phyloP scores from a whole-genome alignment of 495 filamentous ascomycete genomes.

The Apodospora peruviana region DNA sequence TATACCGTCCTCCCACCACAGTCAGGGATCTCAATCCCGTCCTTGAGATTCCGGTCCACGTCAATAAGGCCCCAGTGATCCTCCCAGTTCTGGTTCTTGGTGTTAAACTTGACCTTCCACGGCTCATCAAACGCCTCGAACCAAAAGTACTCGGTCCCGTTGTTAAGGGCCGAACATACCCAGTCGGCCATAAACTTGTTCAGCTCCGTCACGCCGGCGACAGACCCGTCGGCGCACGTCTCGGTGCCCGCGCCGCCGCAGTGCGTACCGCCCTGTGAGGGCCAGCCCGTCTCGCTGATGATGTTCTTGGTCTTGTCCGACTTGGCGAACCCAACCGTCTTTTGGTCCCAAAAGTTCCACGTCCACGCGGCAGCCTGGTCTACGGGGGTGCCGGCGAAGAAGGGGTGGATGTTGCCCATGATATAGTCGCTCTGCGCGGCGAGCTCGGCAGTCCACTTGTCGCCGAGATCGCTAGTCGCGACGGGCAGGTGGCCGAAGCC shows the following conservation, averaged over 20 bases:
- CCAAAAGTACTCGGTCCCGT: conserved; percentile 92
- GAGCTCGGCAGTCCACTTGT: conserved; percentile 72
- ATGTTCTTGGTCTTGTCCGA: conserved; percentile 57
- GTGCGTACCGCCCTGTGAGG: conserved; percentile 73
- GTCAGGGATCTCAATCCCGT: conserved; percentile 79
- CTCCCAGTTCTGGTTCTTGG: conserved; percentile 72
- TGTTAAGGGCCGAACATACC: conserved; percentile 72
- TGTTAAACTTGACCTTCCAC: conserved; percentile 79
- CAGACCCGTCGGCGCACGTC: conserved; percentile 55
- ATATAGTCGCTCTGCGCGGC: conserved; percentile 70
- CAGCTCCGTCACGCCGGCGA: conserved; percentile 78
- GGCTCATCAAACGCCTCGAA: conserved; percentile 95
- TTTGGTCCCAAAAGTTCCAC: conserved; percentile 73
- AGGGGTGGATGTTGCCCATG: conserved; percentile 97
- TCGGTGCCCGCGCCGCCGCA: conserved; percentile 52
- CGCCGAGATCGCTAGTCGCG: conserved; percentile 86
- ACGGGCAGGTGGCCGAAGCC: conserved; percentile 66
- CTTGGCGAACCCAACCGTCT: conserved; percentile 50
- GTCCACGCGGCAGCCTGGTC: conserved; percentile 76
- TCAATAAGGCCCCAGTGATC: conserved; percentile 96
- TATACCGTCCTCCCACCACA: conserved; percentile 69
- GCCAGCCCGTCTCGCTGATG: conserved; percentile 93
- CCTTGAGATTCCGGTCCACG: conserved; percentile 76
- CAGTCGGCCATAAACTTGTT: conserved; percentile 82
- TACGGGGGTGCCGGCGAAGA: conserved; percentile 78